These are phyloP conservation scores for Drechslerella dactyloides DNA, from an alignment of 2,329 filamentous ascomycete genomes.

Conservation along the genomic window DNA sequence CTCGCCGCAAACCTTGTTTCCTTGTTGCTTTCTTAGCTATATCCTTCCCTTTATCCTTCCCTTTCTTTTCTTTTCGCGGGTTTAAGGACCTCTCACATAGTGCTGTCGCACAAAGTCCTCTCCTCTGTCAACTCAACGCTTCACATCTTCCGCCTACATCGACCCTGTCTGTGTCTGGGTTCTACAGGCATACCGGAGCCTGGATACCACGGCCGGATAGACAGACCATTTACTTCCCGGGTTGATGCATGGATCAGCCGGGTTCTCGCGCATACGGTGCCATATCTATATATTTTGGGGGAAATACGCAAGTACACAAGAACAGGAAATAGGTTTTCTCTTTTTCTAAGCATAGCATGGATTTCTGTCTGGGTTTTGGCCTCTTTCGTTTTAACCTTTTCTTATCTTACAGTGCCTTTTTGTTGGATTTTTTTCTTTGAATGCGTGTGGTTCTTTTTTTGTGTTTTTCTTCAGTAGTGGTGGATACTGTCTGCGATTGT, in stretches of 20 bases:
- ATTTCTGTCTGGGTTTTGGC: conserved; percentile 36
- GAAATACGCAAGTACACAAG: conserved; percentile 26
- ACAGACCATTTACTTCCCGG: too few species aligned
- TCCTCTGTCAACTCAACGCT: conserved; percentile 34
- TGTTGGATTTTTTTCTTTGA: conserved; percentile 19
- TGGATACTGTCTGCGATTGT: conserved; percentile 49
- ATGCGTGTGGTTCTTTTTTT: conserved; percentile 14
- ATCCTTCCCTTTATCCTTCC: neutral
- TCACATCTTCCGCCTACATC: neutral
- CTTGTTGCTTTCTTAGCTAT: conserved; percentile 28
- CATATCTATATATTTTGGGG: conserved; percentile 30
- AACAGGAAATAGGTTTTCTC: conserved; percentile 25
- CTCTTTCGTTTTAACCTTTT: conserved; percentile 4
- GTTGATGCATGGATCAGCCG: conserved; percentile 12
- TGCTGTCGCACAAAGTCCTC: conserved; percentile 43
- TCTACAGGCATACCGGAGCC: conserved; percentile 6
- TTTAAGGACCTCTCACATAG: conserved; percentile 20
- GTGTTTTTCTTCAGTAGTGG: conserved; percentile 6
- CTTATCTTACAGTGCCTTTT: conserved; percentile 23
- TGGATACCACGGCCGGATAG: conserved; percentile 9
- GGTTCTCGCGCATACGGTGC: conserved; percentile 14
- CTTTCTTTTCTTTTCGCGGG: too few species aligned
- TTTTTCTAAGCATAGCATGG: conserved; percentile 50
- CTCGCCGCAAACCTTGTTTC: conserved; percentile 40
- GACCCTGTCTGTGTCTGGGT: conserved; percentile 1